Evolutionary conservation across 257 asterid species (phyloP).

Genomic region (Solanum lycopersicoides): DNA sequence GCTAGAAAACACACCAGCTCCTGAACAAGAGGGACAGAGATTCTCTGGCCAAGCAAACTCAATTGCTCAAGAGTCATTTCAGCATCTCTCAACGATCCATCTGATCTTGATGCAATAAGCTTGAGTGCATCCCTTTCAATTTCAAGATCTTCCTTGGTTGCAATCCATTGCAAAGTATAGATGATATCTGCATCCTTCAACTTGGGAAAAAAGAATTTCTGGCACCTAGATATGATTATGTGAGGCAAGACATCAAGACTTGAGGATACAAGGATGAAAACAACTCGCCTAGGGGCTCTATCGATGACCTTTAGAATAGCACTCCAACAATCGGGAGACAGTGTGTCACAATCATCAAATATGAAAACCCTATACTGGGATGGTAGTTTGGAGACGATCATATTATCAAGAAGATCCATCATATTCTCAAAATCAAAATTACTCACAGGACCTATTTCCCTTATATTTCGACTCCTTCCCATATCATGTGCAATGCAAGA

Average conservation of each 20-base stretch:
- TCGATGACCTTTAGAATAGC: constrained; percentile 62
- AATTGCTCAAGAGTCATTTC: constrained; percentile 92
- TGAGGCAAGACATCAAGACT: constrained; percentile 77
- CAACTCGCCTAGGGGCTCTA: constrained; percentile 62
- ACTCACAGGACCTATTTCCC: constrained; percentile 69
- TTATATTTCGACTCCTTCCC: constrained; percentile 49
- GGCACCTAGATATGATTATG: constrained; percentile 75
- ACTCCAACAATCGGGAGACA: constrained; percentile 68
- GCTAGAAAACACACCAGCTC: constrained; percentile 34
- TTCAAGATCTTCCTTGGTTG: constrained; percentile 65
- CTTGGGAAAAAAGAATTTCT: constrained; percentile 84
- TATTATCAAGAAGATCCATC: constrained; percentile 39
- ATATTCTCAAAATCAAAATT: constrained; percentile 47
- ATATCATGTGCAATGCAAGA: constrained; percentile 48
- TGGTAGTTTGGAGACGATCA: constrained; percentile 29
- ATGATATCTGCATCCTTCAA: constrained; percentile 76
- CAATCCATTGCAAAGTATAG: constrained; percentile 63
- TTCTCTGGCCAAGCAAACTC: constrained; percentile 75
- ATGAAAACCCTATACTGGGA: constrained; percentile 60
- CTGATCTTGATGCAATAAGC: constrained; percentile 79
- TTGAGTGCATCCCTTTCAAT: constrained; percentile 76
- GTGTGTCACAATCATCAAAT: constrained; percentile 67
- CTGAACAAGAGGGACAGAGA: constrained; percentile 66
- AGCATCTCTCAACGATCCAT: constrained; percentile 88
- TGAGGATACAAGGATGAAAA: constrained; percentile 71